phyloP scores from a whole-genome alignment of 371 early-diverging fungal species.

The Choanephora cucurbitarum region DNA sequence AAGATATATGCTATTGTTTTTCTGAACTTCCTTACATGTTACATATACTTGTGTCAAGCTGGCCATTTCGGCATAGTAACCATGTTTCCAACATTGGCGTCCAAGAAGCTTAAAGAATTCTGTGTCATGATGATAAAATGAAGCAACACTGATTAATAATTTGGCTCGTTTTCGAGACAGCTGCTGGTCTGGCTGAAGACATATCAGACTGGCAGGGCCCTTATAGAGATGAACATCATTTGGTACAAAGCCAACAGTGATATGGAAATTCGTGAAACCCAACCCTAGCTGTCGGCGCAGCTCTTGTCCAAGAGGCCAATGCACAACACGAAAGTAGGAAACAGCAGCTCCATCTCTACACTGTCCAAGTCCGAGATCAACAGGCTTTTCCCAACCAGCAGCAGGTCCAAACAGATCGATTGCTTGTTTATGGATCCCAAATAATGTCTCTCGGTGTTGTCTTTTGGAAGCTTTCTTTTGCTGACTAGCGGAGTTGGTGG shows the following conservation, averaged over 20 bases:
- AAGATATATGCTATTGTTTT: no score
- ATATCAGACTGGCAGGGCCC: slow-evolving; percentile 23
- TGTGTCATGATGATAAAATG: slow-evolving; percentile 9
- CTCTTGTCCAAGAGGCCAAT: slow-evolving; percentile 28
- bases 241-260: slow-evolving; percentile 26
- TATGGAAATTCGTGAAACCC: slow-evolving; percentile 17
- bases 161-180: slow-evolving; percentile 1
- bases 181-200: slow-evolving; percentile 2
- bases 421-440: not conserved
- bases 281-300: slow-evolving; percentile 15
- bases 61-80: not conserved
- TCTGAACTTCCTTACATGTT: not conserved
- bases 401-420: slow-evolving; percentile 3
- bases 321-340: slow-evolving; percentile 20
- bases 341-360: not conserved
- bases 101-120: slow-evolving; percentile 8
- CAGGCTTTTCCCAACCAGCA: slow-evolving; percentile 15
- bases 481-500: not conserved
- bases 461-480: not conserved
- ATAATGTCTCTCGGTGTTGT: not conserved
- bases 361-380: slow-evolving; percentile 25
- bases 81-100: slow-evolving; percentile 7
- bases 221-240: slow-evolving; percentile 29
- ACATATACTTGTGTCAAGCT: not conserved
- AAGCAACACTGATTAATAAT: slow-evolving; percentile 3